Evolutionary conservation across 805 yeast species (phyloP).

Genomic region (Scheffersomyces coipomensis): DNA sequence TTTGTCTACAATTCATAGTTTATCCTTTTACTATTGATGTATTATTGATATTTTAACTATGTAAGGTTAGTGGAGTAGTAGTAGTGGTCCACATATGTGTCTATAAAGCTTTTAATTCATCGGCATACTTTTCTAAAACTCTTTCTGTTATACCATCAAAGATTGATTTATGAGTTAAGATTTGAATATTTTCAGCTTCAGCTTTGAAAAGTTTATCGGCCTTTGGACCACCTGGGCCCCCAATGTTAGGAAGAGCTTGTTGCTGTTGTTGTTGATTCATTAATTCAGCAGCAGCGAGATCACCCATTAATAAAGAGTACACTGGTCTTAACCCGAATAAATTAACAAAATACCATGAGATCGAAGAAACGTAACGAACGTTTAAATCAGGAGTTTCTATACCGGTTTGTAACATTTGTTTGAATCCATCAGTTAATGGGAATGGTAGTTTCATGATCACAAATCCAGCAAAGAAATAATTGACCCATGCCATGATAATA

Average conservation of each 20-base stretch:
- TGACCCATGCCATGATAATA: conserved; percentile 93
- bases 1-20: too few species aligned
- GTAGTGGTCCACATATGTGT: too few species aligned
- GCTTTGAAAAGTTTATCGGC: conserved; percentile 60
- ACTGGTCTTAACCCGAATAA: conserved; percentile 81
- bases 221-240: conserved; percentile 62
- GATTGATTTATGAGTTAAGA: conserved; percentile 50
- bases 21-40: too few species aligned
- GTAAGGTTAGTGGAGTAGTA: too few species aligned
- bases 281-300: conserved; percentile 43
- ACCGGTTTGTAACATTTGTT: conserved; percentile 88
- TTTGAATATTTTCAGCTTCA: conserved; percentile 73
- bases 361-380: conserved; percentile 88
- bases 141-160: conserved; percentile 65
- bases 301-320: conserved; percentile 65
- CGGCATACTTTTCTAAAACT: conserved; percentile 20
- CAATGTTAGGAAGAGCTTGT: conserved; percentile 37
- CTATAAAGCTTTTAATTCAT: too few species aligned
- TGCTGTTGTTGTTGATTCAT: conserved; percentile 41
- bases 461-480: conserved; percentile 88
- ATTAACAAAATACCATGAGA: conserved; percentile 94
- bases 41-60: too few species aligned
- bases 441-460: conserved; percentile 81
- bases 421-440: conserved; percentile 85
- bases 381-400: conserved; percentile 81